A percentile compares a stretch with the other conserved stretches of the same genome.
phyloP scores from a whole-genome alignment of 352 stramenopile species.

The Globisporangium middletonii region DNA sequence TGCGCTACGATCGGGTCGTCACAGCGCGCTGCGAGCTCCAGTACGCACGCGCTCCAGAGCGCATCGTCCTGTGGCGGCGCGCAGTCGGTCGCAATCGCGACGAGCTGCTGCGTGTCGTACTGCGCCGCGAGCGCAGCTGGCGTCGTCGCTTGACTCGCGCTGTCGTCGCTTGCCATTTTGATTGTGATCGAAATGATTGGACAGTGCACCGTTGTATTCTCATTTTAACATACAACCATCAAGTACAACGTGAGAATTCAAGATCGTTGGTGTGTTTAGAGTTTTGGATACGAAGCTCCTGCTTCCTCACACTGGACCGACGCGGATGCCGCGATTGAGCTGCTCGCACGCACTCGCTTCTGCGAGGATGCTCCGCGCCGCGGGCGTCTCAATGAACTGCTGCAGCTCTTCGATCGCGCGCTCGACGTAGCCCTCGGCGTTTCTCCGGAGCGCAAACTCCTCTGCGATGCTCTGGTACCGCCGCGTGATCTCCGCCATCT shows the following conservation, averaged over 20 bases:
- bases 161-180: not conserved
- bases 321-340: constrained; percentile 62
- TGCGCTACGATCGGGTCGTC: not conserved
- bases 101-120: not conserved
- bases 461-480: constrained; percentile 72
- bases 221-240: not conserved
- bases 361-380: constrained; percentile 57
- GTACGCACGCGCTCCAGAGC: constrained; percentile 7
- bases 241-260: not conserved
- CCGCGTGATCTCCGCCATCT: constrained; percentile 75
- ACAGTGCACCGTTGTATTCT: not conserved
- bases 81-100: not conserved
- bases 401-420: constrained; percentile 69
- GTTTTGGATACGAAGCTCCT: not conserved
- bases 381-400: constrained; percentile 67
- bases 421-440: constrained; percentile 61
- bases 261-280: not conserved
- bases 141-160: too few species aligned
- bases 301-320: constrained; percentile 33
- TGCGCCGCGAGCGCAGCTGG: constrained; percentile 1
- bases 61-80: not conserved
- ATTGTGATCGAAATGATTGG: not conserved
- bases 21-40: constrained; percentile 8
- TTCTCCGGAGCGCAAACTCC: constrained; percentile 53
- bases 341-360: constrained; percentile 55